Percentiles rank a stretch among this genome's conserved stretches.
These are phyloP conservation scores for Artomyces pyxidatus DNA, from an alignment of 768 basidiomycete genomes.

Conservation along the genomic window DNA sequence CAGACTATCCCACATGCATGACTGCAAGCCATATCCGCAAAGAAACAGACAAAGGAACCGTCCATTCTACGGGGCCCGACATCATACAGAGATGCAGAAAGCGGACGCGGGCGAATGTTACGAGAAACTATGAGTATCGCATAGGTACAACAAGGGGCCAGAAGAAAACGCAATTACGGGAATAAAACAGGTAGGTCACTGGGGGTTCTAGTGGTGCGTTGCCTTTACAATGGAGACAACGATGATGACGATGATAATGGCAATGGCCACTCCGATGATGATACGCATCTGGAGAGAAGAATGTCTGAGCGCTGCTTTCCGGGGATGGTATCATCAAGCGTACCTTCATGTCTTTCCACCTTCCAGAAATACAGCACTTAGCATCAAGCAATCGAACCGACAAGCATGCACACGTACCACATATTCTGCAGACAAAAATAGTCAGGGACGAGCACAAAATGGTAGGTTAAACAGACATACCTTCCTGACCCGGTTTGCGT, in stretches of 20 bases:
- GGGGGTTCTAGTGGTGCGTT: constrained; percentile 31
- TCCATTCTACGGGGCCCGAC: too few species aligned
- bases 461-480: constrained; percentile 36
- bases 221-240: constrained; percentile 92
- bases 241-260: constrained; percentile 90
- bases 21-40: too few species aligned
- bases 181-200: constrained; percentile 9
- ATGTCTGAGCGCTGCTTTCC: constrained; percentile 5
- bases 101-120: too few species aligned
- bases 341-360: constrained; percentile 99
- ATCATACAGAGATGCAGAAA: too few species aligned
- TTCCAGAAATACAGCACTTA: too few species aligned
- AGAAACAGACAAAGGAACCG: too few species aligned
- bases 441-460: constrained; percentile 4
- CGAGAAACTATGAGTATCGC: constrained; percentile 3
- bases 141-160: constrained; percentile 15
- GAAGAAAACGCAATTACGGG: constrained; percentile 6
- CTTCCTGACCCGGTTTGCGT: constrained; percentile 96
- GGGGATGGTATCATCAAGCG: constrained; percentile 16
- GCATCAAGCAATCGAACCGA: too few species aligned
- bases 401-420: constrained; percentile 87
- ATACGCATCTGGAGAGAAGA: constrained; percentile 71
- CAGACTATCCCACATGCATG: too few species aligned
- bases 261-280: constrained; percentile 87
- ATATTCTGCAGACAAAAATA: constrained; percentile 60